Base-by-base conservation (phyloP, 176 grass and related monocot species). In the Bonia amplexicaulis region DNA sequence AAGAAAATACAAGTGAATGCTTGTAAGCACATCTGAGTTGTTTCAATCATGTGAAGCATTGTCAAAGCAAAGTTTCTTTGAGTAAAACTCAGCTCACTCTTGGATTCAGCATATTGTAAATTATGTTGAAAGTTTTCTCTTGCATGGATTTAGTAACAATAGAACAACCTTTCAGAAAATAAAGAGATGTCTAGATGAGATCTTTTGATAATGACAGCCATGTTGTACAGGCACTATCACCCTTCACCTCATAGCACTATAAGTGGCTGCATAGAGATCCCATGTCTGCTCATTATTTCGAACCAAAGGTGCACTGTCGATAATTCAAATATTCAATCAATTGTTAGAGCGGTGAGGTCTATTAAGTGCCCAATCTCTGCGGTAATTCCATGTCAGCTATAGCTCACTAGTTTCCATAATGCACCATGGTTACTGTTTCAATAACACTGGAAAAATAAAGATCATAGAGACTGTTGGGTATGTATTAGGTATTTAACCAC, bases 401-500 rank as follows among this genome's bases (percentile, higher is more conserved):
- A 60, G 33, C 9, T 76, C 52, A 41, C 17, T 26, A 42, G 35
- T 7, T 77, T 29, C 6, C 31, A 77, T 16, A 60, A 12, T 77
- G 33, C 51, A 60, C n/a, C 55, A 37, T 40, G 27, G 70, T 77
- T 82, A 82, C 55, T 78, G 22, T 45, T 90, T 70, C 39, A 73
- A 37, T 53, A 81, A 52, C 52, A 70, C 70, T 3, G 7, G 26
- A 58, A 54, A 74, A 63, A 20, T 41, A 68, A 74, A 39, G 33
- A n/a, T 17, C 42, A 17, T 41, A 63, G 9, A 63, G 52, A 51
- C 19, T 71, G 35, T 16, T 80, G 6, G 62, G n/a, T 80, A 19
- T 70, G 15, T 26, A 73, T 9, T 49, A 74, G 25, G 59, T 74
- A 69, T 29, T 80, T 71, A 81, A 85, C n/a, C 12, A 77, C 20